Conservation (phyloP, 1,139 yeast species). For the Suhomyces coccinellae region DNA sequence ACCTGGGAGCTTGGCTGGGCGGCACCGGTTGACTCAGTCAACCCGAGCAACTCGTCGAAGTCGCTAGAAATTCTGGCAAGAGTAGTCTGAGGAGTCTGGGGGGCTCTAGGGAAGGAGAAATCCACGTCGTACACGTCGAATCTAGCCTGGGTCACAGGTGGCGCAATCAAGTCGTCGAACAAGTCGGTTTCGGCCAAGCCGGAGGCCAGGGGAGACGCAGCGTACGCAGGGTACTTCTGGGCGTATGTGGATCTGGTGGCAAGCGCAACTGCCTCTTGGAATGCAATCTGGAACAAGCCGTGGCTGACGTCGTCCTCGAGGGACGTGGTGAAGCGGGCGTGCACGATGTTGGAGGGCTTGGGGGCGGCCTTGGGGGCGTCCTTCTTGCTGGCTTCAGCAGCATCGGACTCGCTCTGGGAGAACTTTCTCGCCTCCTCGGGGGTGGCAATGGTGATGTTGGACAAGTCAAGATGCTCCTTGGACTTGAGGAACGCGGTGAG, state of each 20-base stretch:
- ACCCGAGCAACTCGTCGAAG: constrained; percentile 52
- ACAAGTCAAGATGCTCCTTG: constrained; percentile 70
- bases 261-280: constrained; percentile 32
- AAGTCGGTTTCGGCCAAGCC: constrained; percentile 36
- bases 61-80: constrained; percentile 17
- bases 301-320: constrained; percentile 30
- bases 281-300: constrained; percentile 31
- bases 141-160: constrained; percentile 57
- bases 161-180: constrained; percentile 65
- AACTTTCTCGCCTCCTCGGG: constrained; percentile 25
- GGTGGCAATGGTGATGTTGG: constrained; percentile 60
- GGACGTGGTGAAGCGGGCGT: constrained; percentile 27
- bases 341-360: constrained; percentile 32
- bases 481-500: constrained; percentile 59
- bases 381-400: constrained; percentile 13
- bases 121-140: constrained; percentile 46
- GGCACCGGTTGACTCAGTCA: constrained; percentile 19
- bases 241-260: constrained; percentile 43
- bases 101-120: constrained; percentile 26
- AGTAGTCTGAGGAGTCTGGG: constrained; percentile 9
- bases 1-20: constrained; percentile 1
- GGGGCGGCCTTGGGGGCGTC: constrained; percentile 24
- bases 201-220: constrained; percentile 40
- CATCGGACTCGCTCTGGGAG: constrained; percentile 12
- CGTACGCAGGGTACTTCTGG: constrained; percentile 44